A percentile compares a stretch with the other conserved stretches of the same genome.
These are phyloP conservation scores for Cymodocea nodosa DNA, from an alignment of 116 monocot genomes.

Conservation along the genomic window DNA sequence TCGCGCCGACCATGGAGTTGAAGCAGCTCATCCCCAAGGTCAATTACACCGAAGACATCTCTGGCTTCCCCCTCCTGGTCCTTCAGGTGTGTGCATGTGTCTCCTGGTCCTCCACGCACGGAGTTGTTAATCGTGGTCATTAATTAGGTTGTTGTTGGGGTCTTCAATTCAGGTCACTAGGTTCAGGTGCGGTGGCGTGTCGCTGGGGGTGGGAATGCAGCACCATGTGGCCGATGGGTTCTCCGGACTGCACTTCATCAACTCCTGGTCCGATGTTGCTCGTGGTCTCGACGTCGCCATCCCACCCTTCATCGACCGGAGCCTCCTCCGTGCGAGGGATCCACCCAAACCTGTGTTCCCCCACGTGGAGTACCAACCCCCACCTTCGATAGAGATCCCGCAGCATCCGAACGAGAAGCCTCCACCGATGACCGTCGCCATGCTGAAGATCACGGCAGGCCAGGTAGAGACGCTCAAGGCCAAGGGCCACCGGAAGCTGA, in stretches of 20 bases:
- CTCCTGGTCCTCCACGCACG: no score
- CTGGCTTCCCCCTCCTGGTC: conserved; percentile 61
- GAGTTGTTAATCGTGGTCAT: no score
- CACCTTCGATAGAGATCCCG: conserved; percentile 15
- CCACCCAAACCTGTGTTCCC: conserved; percentile 53
- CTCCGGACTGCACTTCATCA: conserved; percentile 94
- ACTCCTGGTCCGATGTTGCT: conserved; percentile 88
- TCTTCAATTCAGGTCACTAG: conserved; percentile 14
- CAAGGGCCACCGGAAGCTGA: conserved; percentile 18
- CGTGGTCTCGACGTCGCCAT: conserved; percentile 45
- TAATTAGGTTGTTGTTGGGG: no score
- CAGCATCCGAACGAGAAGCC: background rate
- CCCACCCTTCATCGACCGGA: conserved; percentile 79
- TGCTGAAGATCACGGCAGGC: conserved; percentile 33
- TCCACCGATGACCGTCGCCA: conserved; percentile 22
- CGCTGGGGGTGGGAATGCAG: conserved; percentile 95
- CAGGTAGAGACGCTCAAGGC: conserved; percentile 32
- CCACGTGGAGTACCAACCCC: conserved; percentile 91
- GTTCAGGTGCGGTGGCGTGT: conserved; percentile 83
- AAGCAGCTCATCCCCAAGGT: conserved; percentile 74
- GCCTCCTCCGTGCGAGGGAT: conserved; percentile 64
- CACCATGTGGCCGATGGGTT: conserved; percentile 92
- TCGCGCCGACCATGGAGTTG: conserved; percentile 87
- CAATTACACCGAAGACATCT: conserved; percentile 65
- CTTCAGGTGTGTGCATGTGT: conserved; percentile 30